Conservation (phyloP, 805 yeast species). For the Candida namnaoensis region DNA sequence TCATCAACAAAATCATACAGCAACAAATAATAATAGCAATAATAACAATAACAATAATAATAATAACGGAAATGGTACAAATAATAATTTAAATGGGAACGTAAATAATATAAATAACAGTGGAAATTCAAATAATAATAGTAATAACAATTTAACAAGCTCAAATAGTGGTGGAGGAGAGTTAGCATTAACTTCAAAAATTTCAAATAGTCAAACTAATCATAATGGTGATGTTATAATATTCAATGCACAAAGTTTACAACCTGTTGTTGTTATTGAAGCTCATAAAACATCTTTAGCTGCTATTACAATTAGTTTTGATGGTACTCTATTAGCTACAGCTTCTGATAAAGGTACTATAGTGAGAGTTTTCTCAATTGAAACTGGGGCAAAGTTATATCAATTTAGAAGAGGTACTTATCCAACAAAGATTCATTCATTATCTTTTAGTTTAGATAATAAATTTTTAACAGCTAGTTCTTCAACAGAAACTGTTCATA, state of each 20-base stretch:
- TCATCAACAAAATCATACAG: constrained; percentile 14
- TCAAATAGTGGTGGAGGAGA: constrained; percentile 1
- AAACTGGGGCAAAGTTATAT: constrained; percentile 51
- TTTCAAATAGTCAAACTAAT: constrained; percentile 3
- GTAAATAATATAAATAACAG: constrained; percentile 9
- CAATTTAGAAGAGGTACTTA: constrained; percentile 81
- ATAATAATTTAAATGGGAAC: constrained; percentile 28
- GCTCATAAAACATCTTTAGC: constrained; percentile 69
- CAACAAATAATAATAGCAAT: not conserved
- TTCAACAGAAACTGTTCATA: constrained; percentile 87
- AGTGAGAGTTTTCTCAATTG: constrained; percentile 56
- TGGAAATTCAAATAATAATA: constrained; percentile 4
- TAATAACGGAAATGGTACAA: constrained; percentile 29
- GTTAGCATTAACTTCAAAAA: not conserved
- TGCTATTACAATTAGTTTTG: constrained; percentile 51
- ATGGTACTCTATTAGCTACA: constrained; percentile 62
- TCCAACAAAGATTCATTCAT: constrained; percentile 69
- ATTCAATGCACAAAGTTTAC: constrained; percentile 51
- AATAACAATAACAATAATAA: not conserved
- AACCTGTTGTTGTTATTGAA: constrained; percentile 60
- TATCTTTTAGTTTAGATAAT: constrained; percentile 67
- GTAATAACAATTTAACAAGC: constrained; percentile 4
- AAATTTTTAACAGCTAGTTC: constrained; percentile 74
- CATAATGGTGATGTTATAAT: constrained; percentile 60
- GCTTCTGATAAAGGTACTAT: constrained; percentile 77